Conservation (phyloP, 1,284 basidiomycete species). For the Ganoderma lingzhi region DNA sequence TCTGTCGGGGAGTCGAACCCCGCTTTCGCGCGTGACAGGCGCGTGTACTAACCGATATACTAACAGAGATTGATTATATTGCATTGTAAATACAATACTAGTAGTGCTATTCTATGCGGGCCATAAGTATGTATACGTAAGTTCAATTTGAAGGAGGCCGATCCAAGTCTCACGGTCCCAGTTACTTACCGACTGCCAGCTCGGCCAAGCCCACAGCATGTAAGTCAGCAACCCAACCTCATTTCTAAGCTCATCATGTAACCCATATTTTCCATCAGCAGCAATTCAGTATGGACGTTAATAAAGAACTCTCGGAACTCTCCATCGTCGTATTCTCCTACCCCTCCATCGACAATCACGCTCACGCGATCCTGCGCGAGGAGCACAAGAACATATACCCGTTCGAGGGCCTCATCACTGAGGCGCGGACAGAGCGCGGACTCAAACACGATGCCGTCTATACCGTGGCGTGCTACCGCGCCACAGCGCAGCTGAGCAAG, state of each 20-base stretch:
- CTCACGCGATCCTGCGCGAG: conserved; percentile 69
- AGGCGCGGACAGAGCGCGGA: conserved; percentile 59
- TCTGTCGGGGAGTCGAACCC: conserved; percentile 51
- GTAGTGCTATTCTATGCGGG: background rate
- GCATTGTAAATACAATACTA: background rate
- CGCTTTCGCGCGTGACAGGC: conserved; percentile 47
- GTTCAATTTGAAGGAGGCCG: background rate
- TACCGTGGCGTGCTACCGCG: conserved; percentile 67
- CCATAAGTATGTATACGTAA: background rate
- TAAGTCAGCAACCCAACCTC: background rate
- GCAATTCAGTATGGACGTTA: conserved; percentile 28
- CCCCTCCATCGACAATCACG: conserved; percentile 77
- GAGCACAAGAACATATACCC: conserved; percentile 54
- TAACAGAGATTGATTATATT: conserved; percentile 16
- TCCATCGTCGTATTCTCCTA: conserved; percentile 39
- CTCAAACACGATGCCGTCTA: conserved; percentile 58
- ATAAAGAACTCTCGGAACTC: conserved; percentile 32
- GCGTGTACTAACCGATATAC: conserved; percentile 27
- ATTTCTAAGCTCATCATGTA: background rate
- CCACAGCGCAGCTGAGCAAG: conserved; percentile 58
- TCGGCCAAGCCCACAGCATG: background rate
- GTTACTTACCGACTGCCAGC: background rate
- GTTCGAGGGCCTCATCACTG: conserved; percentile 71
- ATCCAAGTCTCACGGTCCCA: background rate
- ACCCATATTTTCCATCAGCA: background rate